These are phyloP conservation scores for Hypoxylon trugodes DNA, from an alignment of 495 filamentous ascomycete species.

Conservation along the genomic window DNA sequence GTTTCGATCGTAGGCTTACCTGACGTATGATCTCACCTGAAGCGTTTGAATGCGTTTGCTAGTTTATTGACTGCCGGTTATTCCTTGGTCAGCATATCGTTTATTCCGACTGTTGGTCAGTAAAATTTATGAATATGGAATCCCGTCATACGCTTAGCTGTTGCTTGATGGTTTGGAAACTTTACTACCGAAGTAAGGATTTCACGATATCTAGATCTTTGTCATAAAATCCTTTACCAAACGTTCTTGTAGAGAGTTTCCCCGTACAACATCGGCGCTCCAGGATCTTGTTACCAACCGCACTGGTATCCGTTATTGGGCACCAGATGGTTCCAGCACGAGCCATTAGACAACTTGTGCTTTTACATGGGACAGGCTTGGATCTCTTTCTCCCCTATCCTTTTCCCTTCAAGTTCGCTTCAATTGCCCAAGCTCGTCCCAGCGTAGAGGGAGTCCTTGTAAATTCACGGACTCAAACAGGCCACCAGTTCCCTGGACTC, in stretches of 20 bases:
- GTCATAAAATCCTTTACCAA: neutral
- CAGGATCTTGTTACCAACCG: constrained; percentile 21
- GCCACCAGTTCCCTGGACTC: constrained; percentile 29
- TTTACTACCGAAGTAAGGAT: too few relatives aligned
- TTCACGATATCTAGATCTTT: neutral
- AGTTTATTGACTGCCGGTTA: neutral
- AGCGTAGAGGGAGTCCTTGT: constrained; percentile 4
- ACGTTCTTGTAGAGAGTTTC: constrained; percentile 6
- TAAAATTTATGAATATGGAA: neutral
- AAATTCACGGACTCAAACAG: constrained; percentile 11
- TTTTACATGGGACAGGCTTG: constrained; percentile 16
- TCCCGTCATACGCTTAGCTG: constrained; percentile 1
- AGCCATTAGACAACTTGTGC: constrained; percentile 21
- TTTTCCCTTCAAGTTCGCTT: constrained; percentile 22
- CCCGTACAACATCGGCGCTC: constrained; percentile 1
- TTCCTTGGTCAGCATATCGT: neutral
- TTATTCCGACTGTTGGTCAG: neutral
- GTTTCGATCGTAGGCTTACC: neutral
- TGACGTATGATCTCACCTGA: neutral
- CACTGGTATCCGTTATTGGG: constrained; percentile 15
- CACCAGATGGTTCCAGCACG: constrained; percentile 14
- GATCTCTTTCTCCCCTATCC: constrained; percentile 7
- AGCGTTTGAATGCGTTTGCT: neutral
- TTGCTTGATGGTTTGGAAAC: neutral
- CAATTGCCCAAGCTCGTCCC: constrained; percentile 18